Evolutionary conservation across 495 filamentous ascomycete genomes (phyloP), one percentile per base, ranked within the genome.

Genomic region (Lophiotrema nucula): DNA sequence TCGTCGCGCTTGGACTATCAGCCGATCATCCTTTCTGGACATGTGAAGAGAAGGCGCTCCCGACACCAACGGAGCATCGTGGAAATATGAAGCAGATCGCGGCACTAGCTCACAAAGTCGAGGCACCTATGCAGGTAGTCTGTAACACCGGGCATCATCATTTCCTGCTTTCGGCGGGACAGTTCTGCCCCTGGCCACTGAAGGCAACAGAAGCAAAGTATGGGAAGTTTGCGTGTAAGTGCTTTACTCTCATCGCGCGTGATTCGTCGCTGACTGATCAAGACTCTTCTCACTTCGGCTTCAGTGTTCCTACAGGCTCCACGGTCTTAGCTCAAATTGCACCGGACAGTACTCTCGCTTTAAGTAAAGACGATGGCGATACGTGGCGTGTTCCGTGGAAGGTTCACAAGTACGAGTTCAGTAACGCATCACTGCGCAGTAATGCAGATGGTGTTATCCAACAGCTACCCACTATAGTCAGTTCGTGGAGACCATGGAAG

Each of bases 181-280:
- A 58, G 19, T 58, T 58, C 55, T 58, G 55, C 28, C 55, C 55
- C 8, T 58, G 55, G 55, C 55, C 55, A 16, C 16, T 58, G n/a
- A 58, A 58, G 25, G 55, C 55, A 18, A 58, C 55, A 33, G 55
- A 58, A 50, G 55, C 55, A 18, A 58, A 58, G 27, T 58, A 58
- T 23, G 46, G 55, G 8, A 58, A 58, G 31, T 58, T 44, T 22
- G 55, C 55, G 19, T 58, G n/a, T n/a, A n/a, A n/a, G n/a, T n/a
- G n/a, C n/a, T n/a, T n/a, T n/a, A n/a, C n/a, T n/a, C n/a, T n/a
- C n/a, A n/a, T n/a, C n/a, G n/a, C n/a, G n/a, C n/a, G n/a, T n/a
- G n/a, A n/a, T n/a, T n/a, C n/a, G n/a, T n/a, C n/a, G n/a, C n/a
- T n/a, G n/a, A n/a, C n/a, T n/a, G n/a, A n/a, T n/a, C n/a, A n/a